Base-by-base conservation (phyloP, 768 basidiomycete species). In the Rhizopogon roseolus region DNA sequence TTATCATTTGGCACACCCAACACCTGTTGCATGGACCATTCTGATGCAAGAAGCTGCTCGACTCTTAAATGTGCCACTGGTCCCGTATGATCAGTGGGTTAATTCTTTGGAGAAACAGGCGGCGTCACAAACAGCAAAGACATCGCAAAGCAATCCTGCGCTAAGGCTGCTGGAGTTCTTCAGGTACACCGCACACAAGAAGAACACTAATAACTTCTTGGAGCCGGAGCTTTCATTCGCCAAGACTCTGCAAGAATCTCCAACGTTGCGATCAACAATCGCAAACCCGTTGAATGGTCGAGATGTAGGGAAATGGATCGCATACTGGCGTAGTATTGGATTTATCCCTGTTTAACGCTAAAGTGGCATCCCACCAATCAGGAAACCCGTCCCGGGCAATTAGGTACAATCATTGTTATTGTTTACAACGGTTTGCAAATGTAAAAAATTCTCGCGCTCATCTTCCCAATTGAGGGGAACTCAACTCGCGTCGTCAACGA, bases 51-150 rank as follows among this genome's bases (percentile, higher is more conserved):
- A 40, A 3, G 29, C 68, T 32, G 54, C 71, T 14, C 16, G 55
- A 1, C 41, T 36, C 11, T 58, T 71, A 14, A 34, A 45, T 10
- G 64, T 71, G 13, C 64, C 69, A 41, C 52, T 69, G 16, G 66
- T 70, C 1, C 62, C 68, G 9, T 71, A 68, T 28, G 25, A 45
- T 6, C 65, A 71, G 38, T 70, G 70, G 71, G 56, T 70, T 25
- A 56, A 57, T 10, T 55, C 57, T 2, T 59, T 71, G 19, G 66
- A 66, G 29, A 34, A 53, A 17, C 22, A 37, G 25, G 19, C 41
- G 11, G 28, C 27, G 16, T 38, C 50, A 27, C 25, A 9, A n/a
- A 28, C 11, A 2, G 8, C 14, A 4, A 17, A 16, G 28, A 6
- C 8, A 7, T 29, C 11, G 22, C n/a, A 46, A 29, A 28, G 14